Evolutionary conservation across 2,329 filamentous ascomycete species (phyloP), one percentile per base, ranked within the genome.

Genomic region (Clonostachys solani): DNA sequence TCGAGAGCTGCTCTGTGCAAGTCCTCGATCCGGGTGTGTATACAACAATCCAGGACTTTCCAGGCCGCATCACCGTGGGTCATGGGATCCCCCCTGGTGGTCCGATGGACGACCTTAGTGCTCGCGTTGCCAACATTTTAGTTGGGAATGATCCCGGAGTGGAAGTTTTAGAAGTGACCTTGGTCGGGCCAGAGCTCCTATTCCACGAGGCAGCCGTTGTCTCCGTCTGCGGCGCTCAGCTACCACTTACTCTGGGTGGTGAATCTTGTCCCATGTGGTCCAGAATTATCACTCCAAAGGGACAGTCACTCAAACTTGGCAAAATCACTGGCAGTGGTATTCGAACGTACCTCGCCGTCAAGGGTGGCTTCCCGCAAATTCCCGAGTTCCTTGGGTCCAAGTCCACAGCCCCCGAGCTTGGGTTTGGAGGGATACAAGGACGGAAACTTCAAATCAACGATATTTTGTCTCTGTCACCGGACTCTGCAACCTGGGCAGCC

Each of bases 51-150:
- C 76, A 84, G 58, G 81, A 85, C 50, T 73, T 73, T 42, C 79
- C 79, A 1, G 81, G 74, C 1, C 65, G 82, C n/a, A 73, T 75
- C 4, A 70, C 67, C 0, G 68, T 81, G 3, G 80, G 80, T 2
- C 73, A 74, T 54, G 82, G 81, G 7, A 77, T 85, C 43, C 75
- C 76, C 5, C 76, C 81, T 33, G 71, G 73, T 5, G 81, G 82
- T 0, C 79, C 82, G 0, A 84, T 84, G 80, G 81, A 84, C 54
- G 67, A 73, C 1, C 56, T 84, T n/a, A 71, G 77, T 2, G 75
- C 78, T 42, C 73, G 74, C 19, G 67, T 83, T 29, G 81, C 78
- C 3, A 86, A 86, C 51, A 64, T 76, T 17, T 66, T 86, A 2
- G 80, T 79, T 0, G 80, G 80, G 1, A 85, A 86, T 46, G 53